phyloP scores from a whole-genome alignment of 495 filamentous ascomycete genomes.

The Pyrenula massariospora region DNA sequence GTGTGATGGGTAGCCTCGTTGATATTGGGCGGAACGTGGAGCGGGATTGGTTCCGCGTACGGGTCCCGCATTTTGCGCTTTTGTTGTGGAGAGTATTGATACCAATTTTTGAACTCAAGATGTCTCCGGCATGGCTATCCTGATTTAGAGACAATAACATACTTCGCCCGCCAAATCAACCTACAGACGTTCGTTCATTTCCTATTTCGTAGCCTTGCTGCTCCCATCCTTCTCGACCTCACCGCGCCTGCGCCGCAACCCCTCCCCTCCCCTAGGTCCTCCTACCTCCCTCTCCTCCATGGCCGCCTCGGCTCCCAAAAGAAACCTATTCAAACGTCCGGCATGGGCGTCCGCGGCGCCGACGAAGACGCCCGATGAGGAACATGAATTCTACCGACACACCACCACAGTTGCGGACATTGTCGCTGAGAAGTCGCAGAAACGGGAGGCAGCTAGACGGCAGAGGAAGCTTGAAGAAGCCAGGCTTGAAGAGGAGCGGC shows the following conservation, averaged over 20 bases:
- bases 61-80: too few relatives aligned
- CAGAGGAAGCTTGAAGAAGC: conserved; percentile 12
- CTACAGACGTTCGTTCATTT: too few relatives aligned
- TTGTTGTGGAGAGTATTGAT: too few relatives aligned
- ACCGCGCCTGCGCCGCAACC: not conserved
- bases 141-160: too few relatives aligned
- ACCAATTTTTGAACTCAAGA: too few relatives aligned
- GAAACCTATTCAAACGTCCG: conserved; percentile 57
- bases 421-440: conserved; percentile 39
- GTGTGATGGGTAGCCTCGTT: too few relatives aligned
- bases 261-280: not conserved
- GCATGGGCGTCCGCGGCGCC: conserved; percentile 35
- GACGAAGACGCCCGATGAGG: conserved; percentile 19
- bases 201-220: too few relatives aligned
- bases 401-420: conserved; percentile 49
- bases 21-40: too few relatives aligned
- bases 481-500: conserved; percentile 15
- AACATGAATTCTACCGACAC: conserved; percentile 53
- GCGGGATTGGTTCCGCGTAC: too few relatives aligned
- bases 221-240: not conserved
- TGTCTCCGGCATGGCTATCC: too few relatives aligned
- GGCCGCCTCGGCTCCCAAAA: conserved; percentile 26
- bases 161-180: too few relatives aligned
- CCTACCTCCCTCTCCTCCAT: not conserved
- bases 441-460: conserved; percentile 18